Base-by-base conservation (phyloP, 495 filamentous ascomycete genomes). In the Penicillium dipodomyicola region DNA sequence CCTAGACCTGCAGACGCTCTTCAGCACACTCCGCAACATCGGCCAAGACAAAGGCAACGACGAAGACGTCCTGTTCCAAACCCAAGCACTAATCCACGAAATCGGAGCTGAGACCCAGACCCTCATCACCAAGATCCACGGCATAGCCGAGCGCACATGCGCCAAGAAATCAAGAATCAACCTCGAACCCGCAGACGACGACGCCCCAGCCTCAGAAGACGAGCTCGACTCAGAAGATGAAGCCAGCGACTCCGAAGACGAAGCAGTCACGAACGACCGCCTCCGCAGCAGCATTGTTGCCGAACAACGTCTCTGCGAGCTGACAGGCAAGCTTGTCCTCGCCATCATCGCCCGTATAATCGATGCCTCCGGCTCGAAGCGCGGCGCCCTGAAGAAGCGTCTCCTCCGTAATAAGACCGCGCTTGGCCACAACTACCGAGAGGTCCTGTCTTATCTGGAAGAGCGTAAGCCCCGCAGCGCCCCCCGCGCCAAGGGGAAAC, bases 301-400 rank as follows among this genome's bases (percentile, higher is more conserved):
- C 2, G 93, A 97, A 67, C 84, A 92, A 63, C 81, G 84, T 17
- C 78, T 97, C 0, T 97, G 93, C 72, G 88, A 90, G 61, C 76
- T 96, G 3, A 84, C 92, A 5, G 87, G 87, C 39, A 92, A 91
- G 61, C 79, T 94, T 33, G 89, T 96, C 9, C 77, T 95, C 22
- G 86, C 86, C 1, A 83, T 95, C 23, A 76, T 89, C 5, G 90
- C 84, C 9, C 83, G 85, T 39, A 82, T 88, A 17, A 67, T 96
- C 43, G 91, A 96, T 58, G 73, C 78, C 15, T 79, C 71, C 2
- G 83, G 81, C 1, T 71, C 77, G 22, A 68, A 80, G 30, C 80
- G 80, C 15, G 87, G 86, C 1, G 79, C 82, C 56, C 76, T 92
- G 22, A 77, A 80, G 49, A 79, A 82, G 60, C 73, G 87, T 25